Base-by-base conservation (phyloP, 192 early-diverging fungal genomes). In the Linnemannia schmuckeri region DNA sequence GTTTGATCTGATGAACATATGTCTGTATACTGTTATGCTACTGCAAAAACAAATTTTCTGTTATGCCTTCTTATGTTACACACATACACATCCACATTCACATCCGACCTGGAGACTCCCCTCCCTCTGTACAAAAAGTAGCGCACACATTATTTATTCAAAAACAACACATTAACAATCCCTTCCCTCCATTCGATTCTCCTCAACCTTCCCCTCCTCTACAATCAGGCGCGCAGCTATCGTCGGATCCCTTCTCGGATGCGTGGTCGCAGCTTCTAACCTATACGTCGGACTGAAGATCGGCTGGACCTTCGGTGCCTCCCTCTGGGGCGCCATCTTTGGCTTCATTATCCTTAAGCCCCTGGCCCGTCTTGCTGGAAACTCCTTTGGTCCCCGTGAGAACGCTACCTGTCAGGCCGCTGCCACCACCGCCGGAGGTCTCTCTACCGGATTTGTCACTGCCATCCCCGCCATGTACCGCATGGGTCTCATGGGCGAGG, bases 391-490 rank as follows among this genome's bases (percentile, higher is more conserved):
- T 35, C 89, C 94, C 27, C 92, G 90, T 35, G 94, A 95, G 76
- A 95, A 95, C 83, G 89, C 89, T 66, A 92, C 92, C 40, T 91
- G 92, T 69, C 94, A 95, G 82, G 90, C 94, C 44, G 94, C 94
- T 30, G 94, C 94, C 33, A 94, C 94, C 38, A 91, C 94, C 49
- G 90, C 94, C 74, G 94, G 94, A 74, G 94, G 93, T 77, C 92
- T 95, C 33, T 88, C 89, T 24, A 89, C 90, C 20, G 88, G 91
- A 69, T 95, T 94, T 49, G 89, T 94, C 24, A 90, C 94, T n/a
- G 94, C 91, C 57, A 91, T 95, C 33, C 94, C 94, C 40, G 94
- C 94, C 68, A 89, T 95, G 91, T 95, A 95, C 79, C 90, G 90
- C 10, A 88, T 94, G 71, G 90, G 91, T 6, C 83, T 95, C 22